Conservation (phyloP, 495 filamentous ascomycete genomes). For the Cenococcum geophilum region DNA sequence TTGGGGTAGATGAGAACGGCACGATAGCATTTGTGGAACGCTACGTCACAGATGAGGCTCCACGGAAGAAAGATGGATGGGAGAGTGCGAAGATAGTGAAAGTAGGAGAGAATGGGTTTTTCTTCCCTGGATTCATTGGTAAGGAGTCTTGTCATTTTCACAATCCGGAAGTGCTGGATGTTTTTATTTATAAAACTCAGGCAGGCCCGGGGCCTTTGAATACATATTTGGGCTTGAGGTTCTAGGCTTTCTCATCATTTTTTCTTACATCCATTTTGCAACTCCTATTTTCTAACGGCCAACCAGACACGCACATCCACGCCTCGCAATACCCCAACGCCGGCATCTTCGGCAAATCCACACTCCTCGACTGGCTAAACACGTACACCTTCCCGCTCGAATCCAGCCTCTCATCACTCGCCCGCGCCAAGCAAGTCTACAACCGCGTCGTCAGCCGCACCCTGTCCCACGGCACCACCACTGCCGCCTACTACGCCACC, state of each 20-base stretch:
- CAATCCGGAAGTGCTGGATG: not conserved
- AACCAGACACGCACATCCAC: conserved; percentile 84
- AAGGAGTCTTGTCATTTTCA: conserved; percentile 13
- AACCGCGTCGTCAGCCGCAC: conserved; percentile 67
- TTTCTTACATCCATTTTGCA: not conserved
- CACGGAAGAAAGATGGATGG: conserved; percentile 46
- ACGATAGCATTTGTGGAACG: conserved; percentile 56
- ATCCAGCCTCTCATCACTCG: conserved; percentile 53
- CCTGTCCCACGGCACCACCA: conserved; percentile 83
- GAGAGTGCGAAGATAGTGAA: conserved; percentile 37
- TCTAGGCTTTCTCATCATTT: not conserved
- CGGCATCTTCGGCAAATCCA: conserved; percentile 84
- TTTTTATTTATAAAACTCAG: not conserved
- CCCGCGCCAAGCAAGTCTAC: conserved; percentile 58
- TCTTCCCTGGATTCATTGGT: conserved; percentile 94
- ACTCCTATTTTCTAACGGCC: not conserved
- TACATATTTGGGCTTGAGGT: not conserved
- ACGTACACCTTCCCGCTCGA: conserved; percentile 96
- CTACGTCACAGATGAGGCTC: conserved; percentile 32
- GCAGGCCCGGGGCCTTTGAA: conserved; percentile 1
- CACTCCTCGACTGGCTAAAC: conserved; percentile 84
- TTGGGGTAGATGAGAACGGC: conserved; percentile 62
- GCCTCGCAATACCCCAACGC: conserved; percentile 89
- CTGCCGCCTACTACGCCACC: conserved; percentile 87
- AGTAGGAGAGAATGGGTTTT: conserved; percentile 52